Percentiles rank a stretch among this genome's conserved stretches.
These are phyloP conservation scores for Auricularia auricula-judae DNA, from an alignment of 768 basidiomycete genomes.

Conservation along the genomic window DNA sequence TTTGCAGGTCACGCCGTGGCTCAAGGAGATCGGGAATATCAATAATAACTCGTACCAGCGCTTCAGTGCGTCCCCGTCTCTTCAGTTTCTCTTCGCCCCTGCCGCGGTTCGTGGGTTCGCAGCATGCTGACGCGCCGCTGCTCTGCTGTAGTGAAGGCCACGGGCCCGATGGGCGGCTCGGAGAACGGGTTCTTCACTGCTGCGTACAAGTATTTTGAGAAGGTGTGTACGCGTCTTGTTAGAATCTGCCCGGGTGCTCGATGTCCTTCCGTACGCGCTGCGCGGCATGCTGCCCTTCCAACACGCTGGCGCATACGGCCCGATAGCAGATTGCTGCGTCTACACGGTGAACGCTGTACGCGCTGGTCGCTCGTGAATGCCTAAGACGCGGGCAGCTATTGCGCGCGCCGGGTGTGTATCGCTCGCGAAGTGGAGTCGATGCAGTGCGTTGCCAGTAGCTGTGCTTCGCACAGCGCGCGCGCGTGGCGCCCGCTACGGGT, in stretches of 20 bases:
- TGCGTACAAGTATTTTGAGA: conserved; percentile 39
- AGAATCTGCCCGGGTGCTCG: not conserved
- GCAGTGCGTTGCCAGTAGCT: too few relatives aligned
- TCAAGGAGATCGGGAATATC: conserved; percentile 34
- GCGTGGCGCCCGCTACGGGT: too few relatives aligned
- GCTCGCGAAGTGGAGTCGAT: too few relatives aligned
- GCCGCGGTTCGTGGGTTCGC: not conserved
- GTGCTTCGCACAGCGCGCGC: too few relatives aligned
- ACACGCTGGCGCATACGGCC: too few relatives aligned
- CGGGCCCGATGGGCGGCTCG: conserved; percentile 29
- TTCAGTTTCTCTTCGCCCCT: not conserved
- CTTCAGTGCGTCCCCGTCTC: conserved; percentile 27
- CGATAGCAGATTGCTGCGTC: too few relatives aligned
- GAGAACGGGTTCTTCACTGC: conserved; percentile 34
- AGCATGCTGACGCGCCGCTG: not conserved
- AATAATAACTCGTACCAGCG: conserved; percentile 34
- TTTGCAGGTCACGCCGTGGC: conserved; percentile 31
- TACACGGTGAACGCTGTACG: too few relatives aligned
- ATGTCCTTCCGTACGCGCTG: not conserved
- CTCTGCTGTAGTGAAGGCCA: conserved; percentile 27
- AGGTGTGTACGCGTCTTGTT: conserved; percentile 12
- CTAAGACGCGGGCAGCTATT: too few relatives aligned
- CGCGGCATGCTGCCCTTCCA: too few relatives aligned
- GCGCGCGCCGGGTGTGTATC: too few relatives aligned
- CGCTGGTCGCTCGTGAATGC: too few relatives aligned